Conservation (phyloP, 23 red algal genomes). For the Chondrus crispus region DNA sequence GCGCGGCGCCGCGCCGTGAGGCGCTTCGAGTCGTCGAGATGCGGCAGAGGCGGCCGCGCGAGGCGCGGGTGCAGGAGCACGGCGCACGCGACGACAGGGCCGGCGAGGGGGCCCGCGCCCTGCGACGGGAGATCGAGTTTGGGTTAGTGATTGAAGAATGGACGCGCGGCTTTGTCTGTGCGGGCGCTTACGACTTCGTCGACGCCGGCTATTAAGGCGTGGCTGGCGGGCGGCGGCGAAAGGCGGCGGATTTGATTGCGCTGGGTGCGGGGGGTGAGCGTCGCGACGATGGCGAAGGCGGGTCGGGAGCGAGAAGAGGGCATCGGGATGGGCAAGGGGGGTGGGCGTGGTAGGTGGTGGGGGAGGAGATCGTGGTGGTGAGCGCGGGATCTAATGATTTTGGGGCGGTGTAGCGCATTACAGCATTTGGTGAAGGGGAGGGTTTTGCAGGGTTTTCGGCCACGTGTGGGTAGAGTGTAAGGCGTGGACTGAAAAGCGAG, state of each 20-base stretch:
- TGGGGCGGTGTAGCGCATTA: not conserved
- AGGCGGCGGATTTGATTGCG: not conserved
- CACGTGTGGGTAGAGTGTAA: too few relatives aligned
- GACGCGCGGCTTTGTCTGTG: not conserved
- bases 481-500: too few relatives aligned
- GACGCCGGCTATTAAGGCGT: not conserved
- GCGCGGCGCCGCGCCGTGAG: not conserved
- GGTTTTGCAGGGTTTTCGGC: too few relatives aligned
- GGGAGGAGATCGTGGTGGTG: not conserved
- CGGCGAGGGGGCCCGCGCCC: slow-evolving; percentile 38
- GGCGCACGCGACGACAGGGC: slow-evolving; percentile 43
- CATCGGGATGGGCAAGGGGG: not conserved
- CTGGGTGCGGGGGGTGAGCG: not conserved
- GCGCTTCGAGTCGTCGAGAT: slow-evolving; percentile 40
- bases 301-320: not conserved
- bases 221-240: not conserved
- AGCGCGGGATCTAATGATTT: not conserved
- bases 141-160: not conserved
- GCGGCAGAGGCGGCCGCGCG: not conserved
- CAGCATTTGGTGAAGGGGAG: not conserved
- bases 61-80: not conserved
- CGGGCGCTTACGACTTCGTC: slow-evolving; percentile 27
- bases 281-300: too few relatives aligned
- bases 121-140: not conserved
- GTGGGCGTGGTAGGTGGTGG: not conserved